A percentile compares a stretch with the other conserved stretches of the same genome.
Evolutionary conservation across 768 basidiomycete species (phyloP).

Genomic region (Tremella mesenterica): DNA sequence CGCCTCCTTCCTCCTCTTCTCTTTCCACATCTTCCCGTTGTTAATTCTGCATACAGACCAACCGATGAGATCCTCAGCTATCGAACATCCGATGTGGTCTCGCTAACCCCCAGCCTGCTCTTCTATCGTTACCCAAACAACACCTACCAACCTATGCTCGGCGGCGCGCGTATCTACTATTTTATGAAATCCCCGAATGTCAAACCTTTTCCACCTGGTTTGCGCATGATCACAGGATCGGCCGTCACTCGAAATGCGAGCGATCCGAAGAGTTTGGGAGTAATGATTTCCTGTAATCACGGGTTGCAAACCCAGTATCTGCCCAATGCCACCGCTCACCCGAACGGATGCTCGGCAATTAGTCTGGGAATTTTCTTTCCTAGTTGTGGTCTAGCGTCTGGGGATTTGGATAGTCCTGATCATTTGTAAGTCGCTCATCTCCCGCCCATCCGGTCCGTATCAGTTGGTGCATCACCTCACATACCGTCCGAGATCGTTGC

Average conservation of each 20-base stretch:
- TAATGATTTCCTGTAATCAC: slow-evolving; percentile 33
- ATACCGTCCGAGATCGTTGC: no score
- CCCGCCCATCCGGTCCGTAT: no score
- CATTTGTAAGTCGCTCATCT: slow-evolving; percentile 27
- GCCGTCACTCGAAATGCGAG: slow-evolving; percentile 11
- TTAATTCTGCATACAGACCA: background rate
- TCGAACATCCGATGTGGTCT: slow-evolving; percentile 4
- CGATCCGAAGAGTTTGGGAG: slow-evolving; percentile 10
- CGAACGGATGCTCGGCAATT: slow-evolving; percentile 20
- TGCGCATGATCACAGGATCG: slow-evolving; percentile 30
- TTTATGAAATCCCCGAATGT: slow-evolving; percentile 27
- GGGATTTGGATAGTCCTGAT: slow-evolving; percentile 16
- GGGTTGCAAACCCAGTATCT: slow-evolving; percentile 16
- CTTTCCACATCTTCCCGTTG: background rate
- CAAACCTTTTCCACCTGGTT: slow-evolving; percentile 31
- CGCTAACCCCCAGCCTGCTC: no score
- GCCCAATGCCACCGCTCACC: slow-evolving; percentile 21
- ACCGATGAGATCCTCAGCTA: background rate
- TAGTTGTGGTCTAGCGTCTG: slow-evolving; percentile 25
- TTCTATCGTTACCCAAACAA: slow-evolving; percentile 38
- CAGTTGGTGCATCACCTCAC: no score
- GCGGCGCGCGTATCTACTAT: slow-evolving; percentile 40
- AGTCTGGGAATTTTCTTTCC: slow-evolving; percentile 32
- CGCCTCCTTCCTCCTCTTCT: background rate
- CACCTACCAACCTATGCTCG: slow-evolving; percentile 31